Percentiles rank a stretch among this genome's conserved stretches.
Evolutionary conservation across 1,284 basidiomycete genomes (phyloP).

Genomic region (Meira miltonrushii): DNA sequence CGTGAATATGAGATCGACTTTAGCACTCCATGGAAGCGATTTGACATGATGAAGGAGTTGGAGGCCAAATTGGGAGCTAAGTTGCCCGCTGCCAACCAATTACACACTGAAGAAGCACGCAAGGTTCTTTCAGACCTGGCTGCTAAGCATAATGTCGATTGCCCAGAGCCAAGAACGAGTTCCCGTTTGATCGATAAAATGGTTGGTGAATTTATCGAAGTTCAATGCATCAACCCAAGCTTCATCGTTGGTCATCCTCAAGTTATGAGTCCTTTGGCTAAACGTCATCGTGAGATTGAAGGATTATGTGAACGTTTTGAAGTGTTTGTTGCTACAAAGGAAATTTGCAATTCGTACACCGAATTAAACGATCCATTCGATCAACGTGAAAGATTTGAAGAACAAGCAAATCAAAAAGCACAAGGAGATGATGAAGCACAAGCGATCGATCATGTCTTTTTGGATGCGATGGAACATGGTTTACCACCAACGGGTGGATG

Average conservation of each 20-base stretch:
- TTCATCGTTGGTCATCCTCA: slow-evolving; percentile 97
- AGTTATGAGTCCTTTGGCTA: slow-evolving; percentile 95
- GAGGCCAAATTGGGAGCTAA: slow-evolving; percentile 87
- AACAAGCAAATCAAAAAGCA: slow-evolving; percentile 85
- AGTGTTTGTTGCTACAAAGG: slow-evolving; percentile 95
- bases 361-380: slow-evolving; percentile 70
- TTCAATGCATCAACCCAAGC: slow-evolving; percentile 87
- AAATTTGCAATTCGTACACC: slow-evolving; percentile 70
- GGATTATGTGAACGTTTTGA: slow-evolving; percentile 98
- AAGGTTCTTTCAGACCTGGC: slow-evolving; percentile 80
- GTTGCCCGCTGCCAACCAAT: slow-evolving; percentile 86
- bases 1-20: slow-evolving; percentile 78
- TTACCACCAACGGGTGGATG: slow-evolving; percentile 88
- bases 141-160: slow-evolving; percentile 84
- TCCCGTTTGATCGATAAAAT: slow-evolving; percentile 94
- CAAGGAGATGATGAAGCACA: slow-evolving; percentile 97
- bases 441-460: slow-evolving; percentile 66
- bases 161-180: slow-evolving; percentile 89
- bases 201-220: slow-evolving; percentile 95
- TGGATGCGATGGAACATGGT: slow-evolving; percentile 82
- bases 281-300: slow-evolving; percentile 47
- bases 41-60: slow-evolving; percentile 91
- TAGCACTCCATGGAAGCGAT: slow-evolving; percentile 93
- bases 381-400: slow-evolving; percentile 90
- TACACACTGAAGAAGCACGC: slow-evolving; percentile 84